A percentile compares a stretch with the other conserved stretches of the same genome.
phyloP scores from a whole-genome alignment of 1,284 basidiomycete species.

The Tilletia indica region DNA sequence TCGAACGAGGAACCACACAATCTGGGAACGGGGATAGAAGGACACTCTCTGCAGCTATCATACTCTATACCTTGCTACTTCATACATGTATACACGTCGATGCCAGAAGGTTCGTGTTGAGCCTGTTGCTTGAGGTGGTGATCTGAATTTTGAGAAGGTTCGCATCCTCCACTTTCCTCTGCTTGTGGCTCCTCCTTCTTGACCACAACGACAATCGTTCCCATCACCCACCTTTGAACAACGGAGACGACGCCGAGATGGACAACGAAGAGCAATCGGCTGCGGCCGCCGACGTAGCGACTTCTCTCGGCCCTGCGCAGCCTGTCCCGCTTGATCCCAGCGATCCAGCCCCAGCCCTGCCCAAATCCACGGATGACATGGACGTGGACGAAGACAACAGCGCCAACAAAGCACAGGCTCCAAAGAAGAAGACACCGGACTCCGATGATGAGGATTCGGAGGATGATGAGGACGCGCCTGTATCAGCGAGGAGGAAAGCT shows the following conservation, averaged over 20 bases:
- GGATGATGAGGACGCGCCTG: neutral
- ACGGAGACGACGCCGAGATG: neutral
- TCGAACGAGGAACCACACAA: too few relatives aligned
- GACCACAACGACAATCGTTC: neutral
- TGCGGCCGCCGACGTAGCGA: neutral
- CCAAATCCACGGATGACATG: neutral
- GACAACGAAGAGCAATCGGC: conserved; percentile 1
- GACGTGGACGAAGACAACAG: conserved; percentile 2
- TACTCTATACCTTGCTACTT: too few relatives aligned
- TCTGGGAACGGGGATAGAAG: too few relatives aligned
- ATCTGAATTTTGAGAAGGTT: neutral
- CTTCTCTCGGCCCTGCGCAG: neutral
- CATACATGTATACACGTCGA: too few relatives aligned
- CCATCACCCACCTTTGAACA: neutral
- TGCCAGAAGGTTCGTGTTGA: too few relatives aligned
- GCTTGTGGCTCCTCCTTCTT: neutral
- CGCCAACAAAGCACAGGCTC: neutral
- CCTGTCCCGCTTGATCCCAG: neutral
- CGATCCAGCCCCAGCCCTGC: neutral
- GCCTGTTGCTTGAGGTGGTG: too few relatives aligned
- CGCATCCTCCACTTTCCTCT: neutral
- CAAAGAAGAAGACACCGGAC: neutral
- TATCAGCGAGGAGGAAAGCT: neutral
- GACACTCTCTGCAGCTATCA: too few relatives aligned
- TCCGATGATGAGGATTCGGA: neutral